phyloP scores from a whole-genome alignment of 1,284 basidiomycete species.

The Phaffia rhodozyma region DNA sequence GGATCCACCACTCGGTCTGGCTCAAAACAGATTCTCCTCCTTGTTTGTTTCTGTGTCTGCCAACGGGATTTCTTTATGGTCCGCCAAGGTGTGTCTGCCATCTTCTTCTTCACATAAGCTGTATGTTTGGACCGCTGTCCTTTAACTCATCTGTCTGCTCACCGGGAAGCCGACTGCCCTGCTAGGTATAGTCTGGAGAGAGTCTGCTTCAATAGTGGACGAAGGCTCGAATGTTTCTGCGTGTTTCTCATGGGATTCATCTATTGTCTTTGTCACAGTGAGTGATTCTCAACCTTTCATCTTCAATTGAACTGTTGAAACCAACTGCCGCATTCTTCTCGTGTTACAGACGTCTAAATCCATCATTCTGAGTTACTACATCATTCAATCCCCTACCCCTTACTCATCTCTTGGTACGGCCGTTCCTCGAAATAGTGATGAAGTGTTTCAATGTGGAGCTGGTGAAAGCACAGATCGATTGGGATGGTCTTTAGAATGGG shows the following conservation, averaged over 20 bases:
- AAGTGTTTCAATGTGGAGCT: slow-evolving; percentile 59
- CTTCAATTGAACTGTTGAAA: not conserved
- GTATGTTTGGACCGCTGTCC: not conserved
- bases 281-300: slow-evolving; percentile 24
- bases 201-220: slow-evolving; percentile 58
- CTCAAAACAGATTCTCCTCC: not conserved
- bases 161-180: slow-evolving; percentile 57
- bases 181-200: slow-evolving; percentile 60
- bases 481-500: slow-evolving; percentile 62
- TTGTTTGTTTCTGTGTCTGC: slow-evolving; percentile 63
- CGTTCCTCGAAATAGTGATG: slow-evolving; percentile 43
- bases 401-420: slow-evolving; percentile 27
- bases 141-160: slow-evolving; percentile 1
- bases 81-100: slow-evolving; percentile 55
- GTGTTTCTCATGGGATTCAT: slow-evolving; percentile 68
- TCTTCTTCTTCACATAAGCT: not conserved
- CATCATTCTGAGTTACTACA: slow-evolving; percentile 60
- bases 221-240: slow-evolving; percentile 64
- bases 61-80: slow-evolving; percentile 61
- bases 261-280: slow-evolving; percentile 64
- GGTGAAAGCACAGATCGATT: slow-evolving; percentile 75
- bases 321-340: slow-evolving; percentile 10
- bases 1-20: not conserved
- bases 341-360: slow-evolving; percentile 54
- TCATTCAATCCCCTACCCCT: slow-evolving; percentile 47